phyloP scores from a whole-genome alignment of 148 eudicot species.

The Amaranthus cruentus region DNA sequence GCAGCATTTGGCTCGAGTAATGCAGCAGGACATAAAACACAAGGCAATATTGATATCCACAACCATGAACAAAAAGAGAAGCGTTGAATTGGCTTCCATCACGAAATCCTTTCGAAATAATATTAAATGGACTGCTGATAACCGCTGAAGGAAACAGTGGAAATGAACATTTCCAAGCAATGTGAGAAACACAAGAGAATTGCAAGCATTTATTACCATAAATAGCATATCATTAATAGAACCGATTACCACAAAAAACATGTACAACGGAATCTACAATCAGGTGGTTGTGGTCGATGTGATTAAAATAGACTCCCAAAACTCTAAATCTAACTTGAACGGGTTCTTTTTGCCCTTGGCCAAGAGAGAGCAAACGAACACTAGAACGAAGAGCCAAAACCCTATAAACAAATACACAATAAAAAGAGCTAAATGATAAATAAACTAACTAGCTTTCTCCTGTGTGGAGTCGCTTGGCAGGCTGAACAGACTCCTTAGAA shows the following conservation, averaged over 20 bases:
- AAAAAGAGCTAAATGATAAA: constrained; percentile 2
- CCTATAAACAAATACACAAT: not conserved
- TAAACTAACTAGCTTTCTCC: constrained; percentile 34
- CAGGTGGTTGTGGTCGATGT: constrained; percentile 15
- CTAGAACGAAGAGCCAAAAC: constrained; percentile 17
- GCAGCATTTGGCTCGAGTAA: too few relatives aligned
- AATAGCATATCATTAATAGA: not conserved
- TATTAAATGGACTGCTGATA: not conserved
- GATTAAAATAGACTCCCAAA: constrained; percentile 26
- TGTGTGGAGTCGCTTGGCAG: constrained; percentile 47
- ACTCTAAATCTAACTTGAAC: constrained; percentile 16
- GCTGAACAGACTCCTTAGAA: constrained; percentile 31
- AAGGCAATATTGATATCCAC: too few relatives aligned
- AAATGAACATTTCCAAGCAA: not conserved
- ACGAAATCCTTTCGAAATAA: not conserved
- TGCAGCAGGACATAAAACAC: too few relatives aligned
- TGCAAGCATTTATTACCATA: constrained; percentile 12
- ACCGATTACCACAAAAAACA: constrained; percentile 15
- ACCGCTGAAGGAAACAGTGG: not conserved
- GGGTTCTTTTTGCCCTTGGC: constrained; percentile 22
- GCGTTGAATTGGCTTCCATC: not conserved
- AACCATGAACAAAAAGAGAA: too few relatives aligned
- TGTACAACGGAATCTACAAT: constrained; percentile 30
- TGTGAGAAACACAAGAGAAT: constrained; percentile 2
- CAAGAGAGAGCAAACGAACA: constrained; percentile 20